Percentiles rank a stretch among this genome's conserved stretches.
Conservation (phyloP, 1,284 basidiomycete genomes). For the Fistulina hepatica region DNA sequence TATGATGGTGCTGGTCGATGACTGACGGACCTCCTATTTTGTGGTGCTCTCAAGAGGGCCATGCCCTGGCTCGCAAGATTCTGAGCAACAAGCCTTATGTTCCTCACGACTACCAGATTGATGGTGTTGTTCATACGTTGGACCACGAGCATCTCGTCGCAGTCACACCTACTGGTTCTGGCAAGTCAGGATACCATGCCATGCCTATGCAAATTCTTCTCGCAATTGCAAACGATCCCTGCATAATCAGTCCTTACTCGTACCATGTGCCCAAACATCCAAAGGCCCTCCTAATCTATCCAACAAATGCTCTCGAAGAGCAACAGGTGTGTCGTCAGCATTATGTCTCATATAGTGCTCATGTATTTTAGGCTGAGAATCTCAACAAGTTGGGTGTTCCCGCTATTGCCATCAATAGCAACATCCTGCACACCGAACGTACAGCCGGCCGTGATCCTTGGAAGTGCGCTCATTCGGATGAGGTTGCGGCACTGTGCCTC, state of each 20-base stretch:
- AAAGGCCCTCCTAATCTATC: slow-evolving; percentile 9
- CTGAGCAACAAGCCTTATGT: slow-evolving; percentile 6
- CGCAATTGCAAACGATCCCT: slow-evolving; percentile 8
- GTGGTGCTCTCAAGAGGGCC: slow-evolving; percentile 4
- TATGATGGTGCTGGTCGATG: too few relatives aligned
- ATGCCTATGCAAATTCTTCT: slow-evolving; percentile 5
- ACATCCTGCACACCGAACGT: slow-evolving; percentile 13
- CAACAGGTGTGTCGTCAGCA: not conserved
- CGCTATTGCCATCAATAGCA: slow-evolving; percentile 17
- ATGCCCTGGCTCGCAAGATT: slow-evolving; percentile 5
- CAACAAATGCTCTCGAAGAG: slow-evolving; percentile 6
- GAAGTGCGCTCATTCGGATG: slow-evolving; percentile 6
- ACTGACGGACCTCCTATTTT: too few relatives aligned
- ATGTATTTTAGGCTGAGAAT: too few relatives aligned
- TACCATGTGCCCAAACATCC: slow-evolving; percentile 8
- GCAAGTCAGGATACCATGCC: slow-evolving; percentile 7
- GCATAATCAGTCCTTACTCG: slow-evolving; percentile 6
- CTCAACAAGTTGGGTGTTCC: slow-evolving; percentile 11
- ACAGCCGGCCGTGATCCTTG: slow-evolving; percentile 15
- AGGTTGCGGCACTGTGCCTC: slow-evolving; percentile 18
- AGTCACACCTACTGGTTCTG: slow-evolving; percentile 9
- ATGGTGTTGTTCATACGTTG: slow-evolving; percentile 7
- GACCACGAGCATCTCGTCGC: slow-evolving; percentile 8
- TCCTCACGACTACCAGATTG: slow-evolving; percentile 11
- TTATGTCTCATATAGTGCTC: too few relatives aligned